Conservation (phyloP, 1,284 basidiomycete species). For the Meira miltonrushii region DNA sequence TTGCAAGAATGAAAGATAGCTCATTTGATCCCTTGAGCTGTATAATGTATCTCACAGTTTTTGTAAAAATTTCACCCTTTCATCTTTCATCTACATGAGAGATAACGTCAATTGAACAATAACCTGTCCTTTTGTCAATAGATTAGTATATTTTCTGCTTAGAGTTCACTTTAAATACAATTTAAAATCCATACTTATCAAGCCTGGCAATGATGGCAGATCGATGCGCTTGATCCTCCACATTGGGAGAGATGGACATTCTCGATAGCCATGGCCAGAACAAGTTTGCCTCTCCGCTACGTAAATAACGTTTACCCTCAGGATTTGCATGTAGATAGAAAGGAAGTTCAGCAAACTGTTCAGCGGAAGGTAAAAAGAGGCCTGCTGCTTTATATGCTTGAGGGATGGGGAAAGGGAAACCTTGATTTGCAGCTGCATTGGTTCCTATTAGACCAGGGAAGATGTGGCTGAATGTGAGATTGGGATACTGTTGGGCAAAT, state of each 20-base stretch:
- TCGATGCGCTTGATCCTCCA: constrained; percentile 3
- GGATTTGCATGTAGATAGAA: constrained; percentile 32
- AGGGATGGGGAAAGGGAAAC: constrained; percentile 44
- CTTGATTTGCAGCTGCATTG: constrained; percentile 39
- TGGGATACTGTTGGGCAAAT: constrained; percentile 27
- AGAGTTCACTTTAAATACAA: not conserved
- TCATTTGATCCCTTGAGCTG: too few species aligned
- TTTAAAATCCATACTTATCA: not conserved
- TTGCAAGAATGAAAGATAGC: too few species aligned
- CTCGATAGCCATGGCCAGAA: constrained; percentile 22
- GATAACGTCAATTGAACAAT: too few species aligned
- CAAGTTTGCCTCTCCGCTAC: constrained; percentile 25
- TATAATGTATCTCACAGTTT: too few species aligned
- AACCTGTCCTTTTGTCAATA: too few species aligned
- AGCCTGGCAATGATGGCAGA: constrained; percentile 1
- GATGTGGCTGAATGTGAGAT: constrained; percentile 32
- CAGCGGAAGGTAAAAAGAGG: constrained; percentile 19
- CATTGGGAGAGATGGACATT: constrained; percentile 18
- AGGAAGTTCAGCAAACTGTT: constrained; percentile 31
- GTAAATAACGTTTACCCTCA: constrained; percentile 25
- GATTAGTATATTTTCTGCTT: too few species aligned
- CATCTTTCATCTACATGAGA: too few species aligned
- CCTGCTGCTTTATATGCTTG: constrained; percentile 12
- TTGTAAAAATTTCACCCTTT: too few species aligned
- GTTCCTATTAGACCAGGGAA: constrained; percentile 45